These are phyloP conservation scores for Diaporthe sp. DNA, from an alignment of 2,329 filamentous ascomycete species.

Conservation along the genomic window DNA sequence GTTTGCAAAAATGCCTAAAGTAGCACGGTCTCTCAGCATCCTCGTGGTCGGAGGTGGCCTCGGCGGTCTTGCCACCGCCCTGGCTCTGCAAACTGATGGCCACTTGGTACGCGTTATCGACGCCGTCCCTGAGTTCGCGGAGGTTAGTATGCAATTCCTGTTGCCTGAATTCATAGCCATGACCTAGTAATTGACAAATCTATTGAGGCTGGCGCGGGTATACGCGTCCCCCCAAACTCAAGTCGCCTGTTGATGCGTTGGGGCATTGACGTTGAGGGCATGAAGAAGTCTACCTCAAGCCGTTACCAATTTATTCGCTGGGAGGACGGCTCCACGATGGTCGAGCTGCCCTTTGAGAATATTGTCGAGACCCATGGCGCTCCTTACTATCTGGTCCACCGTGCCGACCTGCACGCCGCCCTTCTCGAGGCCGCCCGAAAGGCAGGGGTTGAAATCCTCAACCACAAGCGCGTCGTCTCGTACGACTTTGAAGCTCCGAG, in stretches of 20 bases:
- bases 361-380: conserved; percentile 47
- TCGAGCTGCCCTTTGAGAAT: conserved; percentile 1
- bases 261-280: conserved; percentile 48
- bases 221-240: conserved; percentile 52
- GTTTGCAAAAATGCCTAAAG: background rate
- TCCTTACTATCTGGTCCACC: conserved; percentile 53
- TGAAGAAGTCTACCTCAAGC: conserved; percentile 47
- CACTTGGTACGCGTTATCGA: conserved; percentile 4
- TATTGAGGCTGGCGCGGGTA: conserved; percentile 49
- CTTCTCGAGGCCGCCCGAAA: conserved; percentile 48
- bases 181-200: background rate
- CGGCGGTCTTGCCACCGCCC: conserved; percentile 34
- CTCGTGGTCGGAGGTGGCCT: conserved; percentile 44
- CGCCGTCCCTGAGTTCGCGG: background rate
- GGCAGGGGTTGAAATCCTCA: conserved; percentile 18
- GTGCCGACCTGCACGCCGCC: conserved; percentile 53
- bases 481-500: conserved; percentile 44
- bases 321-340: conserved; percentile 44
- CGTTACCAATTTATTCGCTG: conserved; percentile 48
- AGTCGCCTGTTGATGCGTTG: conserved; percentile 49
- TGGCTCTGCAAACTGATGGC: background rate
- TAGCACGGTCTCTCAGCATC: conserved; percentile 29
- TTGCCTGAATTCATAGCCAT: background rate
- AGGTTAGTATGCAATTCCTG: background rate
- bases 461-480: conserved; percentile 46